Conservation (phyloP, 139 green algal species). For the Chlamydomonas asymmetrica region DNA sequence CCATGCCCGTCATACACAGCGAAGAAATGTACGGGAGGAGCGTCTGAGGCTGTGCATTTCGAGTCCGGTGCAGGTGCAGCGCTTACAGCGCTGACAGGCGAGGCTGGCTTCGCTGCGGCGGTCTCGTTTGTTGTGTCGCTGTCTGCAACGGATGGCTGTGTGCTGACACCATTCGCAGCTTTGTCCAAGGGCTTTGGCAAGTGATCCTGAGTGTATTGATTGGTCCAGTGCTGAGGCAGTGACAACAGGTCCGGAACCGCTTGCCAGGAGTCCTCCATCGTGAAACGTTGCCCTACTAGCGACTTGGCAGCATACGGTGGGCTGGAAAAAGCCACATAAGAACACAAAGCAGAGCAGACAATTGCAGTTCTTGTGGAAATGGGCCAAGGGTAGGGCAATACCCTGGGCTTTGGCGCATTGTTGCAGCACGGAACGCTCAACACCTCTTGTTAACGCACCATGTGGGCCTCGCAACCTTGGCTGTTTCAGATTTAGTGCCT, state of each 20-base stretch:
- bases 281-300: conserved; percentile 29
- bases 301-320: conserved; percentile 28
- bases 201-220: conserved; percentile 14
- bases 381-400: too few species aligned
- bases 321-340: too few species aligned
- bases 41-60: conserved; percentile 3
- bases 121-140: not conserved
- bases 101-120: not conserved
- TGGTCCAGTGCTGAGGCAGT: conserved; percentile 24
- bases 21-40: conserved; percentile 34
- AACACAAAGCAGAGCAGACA: too few species aligned
- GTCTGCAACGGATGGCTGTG: not conserved
- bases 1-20: conserved; percentile 47
- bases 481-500: too few species aligned
- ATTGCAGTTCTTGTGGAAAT: too few species aligned
- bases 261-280: conserved; percentile 36
- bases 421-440: too few species aligned
- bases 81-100: not conserved
- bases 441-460: too few species aligned
- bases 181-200: not conserved
- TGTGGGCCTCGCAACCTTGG: too few species aligned
- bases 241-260: conserved; percentile 31
- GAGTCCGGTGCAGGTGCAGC: not conserved
- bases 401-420: too few species aligned
- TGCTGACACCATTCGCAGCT: not conserved